Base-by-base conservation (phyloP, 202 grass and related monocot species). In the Dendrocalamus latiflorus region DNA sequence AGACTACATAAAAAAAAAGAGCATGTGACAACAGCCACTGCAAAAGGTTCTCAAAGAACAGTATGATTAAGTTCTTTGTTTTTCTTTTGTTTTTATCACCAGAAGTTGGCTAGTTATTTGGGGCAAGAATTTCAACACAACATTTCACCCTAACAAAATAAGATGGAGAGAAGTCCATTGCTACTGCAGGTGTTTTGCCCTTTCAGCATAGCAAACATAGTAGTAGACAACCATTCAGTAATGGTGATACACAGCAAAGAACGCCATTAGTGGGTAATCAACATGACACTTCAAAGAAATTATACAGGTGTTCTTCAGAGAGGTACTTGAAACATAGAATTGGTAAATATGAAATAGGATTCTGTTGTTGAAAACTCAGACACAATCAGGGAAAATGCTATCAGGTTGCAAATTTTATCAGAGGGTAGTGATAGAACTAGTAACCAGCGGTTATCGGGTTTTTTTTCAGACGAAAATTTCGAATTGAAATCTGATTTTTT, bases 271-370 rank as follows among this genome's bases (percentile, higher is more conserved):
- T 69, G 69, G 64, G 39, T 15, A 75, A 75, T 50, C 50, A 8
- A 42, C 42, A 44, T 43, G 41, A 66, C 30, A 21, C 41, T 65
- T 39, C 16, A 1, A 41, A 33, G 13, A 18, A 65, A 45, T 55
- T 83, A 25, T 73, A 73, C 66, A 73, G 3, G 9, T 79, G 44
- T 42, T 78, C 65, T 69, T 69, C 43, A 63, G 36, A 53, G 42
- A 78, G 22, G 15, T 72, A 22, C 44, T 72, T n/a, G 62, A 71
- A 10, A 48, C 44, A 64, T 3, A 79, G 36, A 55, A 53, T 37
- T 71, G 18, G 54, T 24, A 5, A 41, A 65, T 71, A 41, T 12
- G 8, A 63, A 73, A 37, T 11, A 74, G 59, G 37, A 18, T 16
- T 17, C 18, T 26, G 26, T 22, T 75, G 61, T 73, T 56, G 57